phyloP scores from a whole-genome alignment of 345 rosid genomes.

The Lagerstroemia speciosa region DNA sequence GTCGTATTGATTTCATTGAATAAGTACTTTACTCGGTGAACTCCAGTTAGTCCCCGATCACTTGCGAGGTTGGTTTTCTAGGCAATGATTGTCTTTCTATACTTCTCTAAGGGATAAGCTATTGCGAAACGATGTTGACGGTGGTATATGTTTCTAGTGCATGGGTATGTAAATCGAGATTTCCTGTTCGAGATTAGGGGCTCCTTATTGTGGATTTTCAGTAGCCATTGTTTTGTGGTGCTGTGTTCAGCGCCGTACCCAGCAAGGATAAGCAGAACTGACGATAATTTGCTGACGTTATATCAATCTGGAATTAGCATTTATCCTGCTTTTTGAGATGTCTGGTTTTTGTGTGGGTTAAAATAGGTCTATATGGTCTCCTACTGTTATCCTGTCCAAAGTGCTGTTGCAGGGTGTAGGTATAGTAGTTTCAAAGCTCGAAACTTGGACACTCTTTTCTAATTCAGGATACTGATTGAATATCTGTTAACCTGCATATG shows the following conservation, averaged over 20 bases:
- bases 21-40: neutral
- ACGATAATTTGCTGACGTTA: neutral
- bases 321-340: neutral
- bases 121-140: too few relatives aligned
- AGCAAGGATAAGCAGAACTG: neutral
- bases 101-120: neutral
- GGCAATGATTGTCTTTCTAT: neutral
- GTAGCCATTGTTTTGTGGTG: neutral
- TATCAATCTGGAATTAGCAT: neutral
- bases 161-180: too few relatives aligned
- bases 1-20: neutral
- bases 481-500: neutral
- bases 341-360: neutral
- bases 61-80: neutral
- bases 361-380: too few relatives aligned
- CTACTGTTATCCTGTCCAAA: too few relatives aligned
- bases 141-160: too few relatives aligned
- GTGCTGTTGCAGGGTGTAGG: too few relatives aligned
- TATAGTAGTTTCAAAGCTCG: too few relatives aligned
- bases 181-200: too few relatives aligned
- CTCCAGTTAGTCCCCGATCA: neutral
- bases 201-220: neutral
- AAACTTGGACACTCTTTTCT: neutral
- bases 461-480: neutral
- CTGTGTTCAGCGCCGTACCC: neutral